Base-by-base conservation (phyloP, 2,329 filamentous ascomycete genomes). In the Colletotrichum lindemuthianum region DNA sequence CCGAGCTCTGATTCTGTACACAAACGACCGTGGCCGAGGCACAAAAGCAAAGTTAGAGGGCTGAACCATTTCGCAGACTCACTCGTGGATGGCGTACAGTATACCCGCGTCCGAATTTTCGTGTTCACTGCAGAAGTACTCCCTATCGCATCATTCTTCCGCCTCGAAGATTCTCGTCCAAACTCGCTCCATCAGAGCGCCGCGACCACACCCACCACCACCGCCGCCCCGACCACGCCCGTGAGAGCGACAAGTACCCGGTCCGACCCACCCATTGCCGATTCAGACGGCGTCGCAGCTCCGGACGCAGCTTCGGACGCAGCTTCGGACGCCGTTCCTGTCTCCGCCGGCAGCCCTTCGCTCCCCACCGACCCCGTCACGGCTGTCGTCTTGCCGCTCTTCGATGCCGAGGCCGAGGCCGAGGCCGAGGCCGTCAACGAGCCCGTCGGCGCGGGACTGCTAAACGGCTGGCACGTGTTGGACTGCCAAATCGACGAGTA, bases 401-500 rank as follows among this genome's bases (percentile, higher is more conserved):
- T 4, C 24, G 24, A 24, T 24, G 24, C 24, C 24, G 24, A 24
- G 39, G 9, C 15, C 8, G 6, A 4, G 33, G 47, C 37, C 15
- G 34, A 32, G 12, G 56, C 44, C 33, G 32, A 33, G 37, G n/a
- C 37, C 43, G 36, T 34, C 43, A 12, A 12, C 12, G 50, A 40
- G 3, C 44, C 50, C 13, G 50, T 54, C 32, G 43, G 61, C 33
- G 57, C 32, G 24, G 39, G 37, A 36, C 57, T 60, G 12, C 43
- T 60, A 24, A 55, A 50, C 6, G 50, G 39, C 39, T 47, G 9
- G 13, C 60, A 60, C 24, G 57, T 54, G 37, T 41, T 48, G 32
- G 44, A 39, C 12, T 16, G n/a, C n/a, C 8, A 24, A 12, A n/a
- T 24, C 7, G 37, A 16, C 51, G 36, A 49, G 9, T 50, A 12